A percentile compares a stretch with the other conserved stretches of the same genome.
Conservation (phyloP, 352 stramenopile species). For the Phytophthora constricta region DNA sequence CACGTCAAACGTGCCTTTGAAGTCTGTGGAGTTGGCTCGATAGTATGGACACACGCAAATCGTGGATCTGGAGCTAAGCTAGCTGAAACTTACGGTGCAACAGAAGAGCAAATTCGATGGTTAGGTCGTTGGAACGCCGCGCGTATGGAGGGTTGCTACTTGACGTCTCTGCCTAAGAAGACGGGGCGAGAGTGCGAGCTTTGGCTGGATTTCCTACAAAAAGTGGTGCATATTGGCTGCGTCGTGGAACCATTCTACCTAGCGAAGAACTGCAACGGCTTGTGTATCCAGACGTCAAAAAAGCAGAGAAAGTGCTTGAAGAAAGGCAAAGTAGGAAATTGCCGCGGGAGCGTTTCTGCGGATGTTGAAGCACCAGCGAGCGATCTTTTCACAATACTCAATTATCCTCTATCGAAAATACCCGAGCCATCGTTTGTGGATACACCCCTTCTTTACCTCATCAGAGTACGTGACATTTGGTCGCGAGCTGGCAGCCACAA, state of each 20-base stretch:
- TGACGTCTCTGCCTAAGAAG: not conserved
- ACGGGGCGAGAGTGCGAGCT: not conserved
- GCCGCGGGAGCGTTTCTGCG: not conserved
- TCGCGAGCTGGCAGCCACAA: not conserved
- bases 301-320: not conserved
- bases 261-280: too few relatives aligned
- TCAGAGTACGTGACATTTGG: not conserved
- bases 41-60: not conserved
- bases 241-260: not conserved
- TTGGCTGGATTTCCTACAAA: not conserved
- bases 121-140: not conserved
- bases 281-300: not conserved
- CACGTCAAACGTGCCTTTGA: not conserved
- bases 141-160: not conserved
- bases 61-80: not conserved
- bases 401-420: not conserved
- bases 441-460: not conserved
- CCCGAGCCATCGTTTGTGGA: not conserved
- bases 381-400: too few relatives aligned
- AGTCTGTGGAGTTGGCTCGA: not conserved
- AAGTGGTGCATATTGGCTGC: not conserved
- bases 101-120: not conserved
- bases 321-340: not conserved
- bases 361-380: not conserved
- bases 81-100: not conserved